A percentile compares a stretch with the other conserved stretches of the same genome.
These are phyloP conservation scores for Tulasnella sp. DNA, from an alignment of 768 basidiomycete genomes.

Conservation along the genomic window DNA sequence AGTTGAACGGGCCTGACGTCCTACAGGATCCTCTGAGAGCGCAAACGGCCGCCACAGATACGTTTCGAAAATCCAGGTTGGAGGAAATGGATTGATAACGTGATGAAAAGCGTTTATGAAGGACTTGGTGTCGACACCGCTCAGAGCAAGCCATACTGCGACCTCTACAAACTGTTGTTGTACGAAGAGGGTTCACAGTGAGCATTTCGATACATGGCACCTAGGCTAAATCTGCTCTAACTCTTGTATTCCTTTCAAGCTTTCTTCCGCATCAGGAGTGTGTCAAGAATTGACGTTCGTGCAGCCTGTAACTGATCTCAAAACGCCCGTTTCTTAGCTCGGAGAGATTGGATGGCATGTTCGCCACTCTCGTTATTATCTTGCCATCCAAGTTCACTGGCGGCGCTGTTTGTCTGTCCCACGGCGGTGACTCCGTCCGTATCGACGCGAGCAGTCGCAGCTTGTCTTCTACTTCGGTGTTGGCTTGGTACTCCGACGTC, in stretches of 20 bases:
- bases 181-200: conserved; percentile 52
- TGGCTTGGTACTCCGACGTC: conserved; percentile 55
- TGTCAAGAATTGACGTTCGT: conserved; percentile 21
- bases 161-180: conserved; percentile 48
- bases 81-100: conserved; percentile 37
- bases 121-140: conserved; percentile 40
- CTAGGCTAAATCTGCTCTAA: not conserved
- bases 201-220: conserved; percentile 28
- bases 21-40: not conserved
- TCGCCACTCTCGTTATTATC: conserved; percentile 49
- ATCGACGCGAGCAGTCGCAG: conserved; percentile 40
- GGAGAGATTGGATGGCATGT: conserved; percentile 48
- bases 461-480: conserved; percentile 37
- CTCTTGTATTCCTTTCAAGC: conserved; percentile 32
- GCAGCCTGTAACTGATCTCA: not conserved
- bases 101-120: conserved; percentile 37
- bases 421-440: conserved; percentile 37
- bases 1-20: not conserved
- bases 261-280: conserved; percentile 50
- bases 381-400: conserved; percentile 48
- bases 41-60: conserved; percentile 32
- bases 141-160: conserved; percentile 36
- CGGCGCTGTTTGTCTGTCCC: conserved; percentile 46
- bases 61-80: conserved; percentile 44
- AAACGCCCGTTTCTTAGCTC: conserved; percentile 36